Conservation (phyloP, 1,284 basidiomycete species). For the Ustilago loliicola region DNA sequence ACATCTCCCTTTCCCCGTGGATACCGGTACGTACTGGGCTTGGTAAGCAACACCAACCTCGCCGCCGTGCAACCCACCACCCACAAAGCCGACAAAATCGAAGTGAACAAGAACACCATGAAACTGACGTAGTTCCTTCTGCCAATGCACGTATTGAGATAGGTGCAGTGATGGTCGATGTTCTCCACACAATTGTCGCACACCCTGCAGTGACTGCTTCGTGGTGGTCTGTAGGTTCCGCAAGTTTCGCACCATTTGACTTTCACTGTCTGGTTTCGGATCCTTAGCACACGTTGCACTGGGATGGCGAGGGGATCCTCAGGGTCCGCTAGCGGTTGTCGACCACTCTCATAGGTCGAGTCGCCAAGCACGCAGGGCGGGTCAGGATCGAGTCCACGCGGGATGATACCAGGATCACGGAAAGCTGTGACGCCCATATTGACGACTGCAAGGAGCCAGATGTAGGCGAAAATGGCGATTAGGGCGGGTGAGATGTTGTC, state of each 20-base stretch:
- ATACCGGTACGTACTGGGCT: constrained; percentile 23
- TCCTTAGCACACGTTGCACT: constrained; percentile 47
- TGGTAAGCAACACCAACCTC: constrained; percentile 50
- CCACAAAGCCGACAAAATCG: constrained; percentile 33
- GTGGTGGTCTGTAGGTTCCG: constrained; percentile 65
- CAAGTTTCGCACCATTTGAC: constrained; percentile 70
- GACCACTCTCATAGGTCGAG: constrained; percentile 18
- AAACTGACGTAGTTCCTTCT: constrained; percentile 69
- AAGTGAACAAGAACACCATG: constrained; percentile 60
- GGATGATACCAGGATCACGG: constrained; percentile 68
- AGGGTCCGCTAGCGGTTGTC: constrained; percentile 34
- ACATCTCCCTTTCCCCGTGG: constrained; percentile 28
- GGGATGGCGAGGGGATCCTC: constrained; percentile 49
- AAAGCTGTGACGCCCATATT: constrained; percentile 66
- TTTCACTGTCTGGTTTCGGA: constrained; percentile 36
- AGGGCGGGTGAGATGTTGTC: constrained; percentile 56
- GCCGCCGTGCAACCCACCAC: constrained; percentile 44
- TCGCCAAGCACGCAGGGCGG: constrained; percentile 61
- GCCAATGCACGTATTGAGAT: constrained; percentile 70
- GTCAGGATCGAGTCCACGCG: constrained; percentile 64
- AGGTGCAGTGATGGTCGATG: constrained; percentile 71
- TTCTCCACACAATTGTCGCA: constrained; percentile 70
- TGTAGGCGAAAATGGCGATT: constrained; percentile 58
- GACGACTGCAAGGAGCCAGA: constrained; percentile 52
- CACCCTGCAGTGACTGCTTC: constrained; percentile 67